Percentiles rank a stretch among this genome's conserved stretches.
These are phyloP conservation scores for Coniochaeta ligniaria DNA, from an alignment of 2,329 filamentous ascomycete species.

Conservation along the genomic window DNA sequence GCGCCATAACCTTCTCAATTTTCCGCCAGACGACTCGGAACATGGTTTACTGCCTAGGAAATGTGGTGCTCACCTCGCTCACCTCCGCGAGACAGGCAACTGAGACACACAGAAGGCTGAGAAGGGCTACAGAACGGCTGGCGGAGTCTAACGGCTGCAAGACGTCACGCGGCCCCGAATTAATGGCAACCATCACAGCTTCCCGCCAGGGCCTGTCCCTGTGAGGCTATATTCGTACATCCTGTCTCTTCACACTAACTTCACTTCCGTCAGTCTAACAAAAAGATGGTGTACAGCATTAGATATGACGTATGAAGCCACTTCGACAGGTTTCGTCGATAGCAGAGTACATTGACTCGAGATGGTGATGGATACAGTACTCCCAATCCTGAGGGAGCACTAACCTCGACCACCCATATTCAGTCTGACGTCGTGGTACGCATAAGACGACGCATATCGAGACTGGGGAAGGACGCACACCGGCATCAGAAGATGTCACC, in stretches of 20 bases:
- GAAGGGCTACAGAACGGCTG: neutral
- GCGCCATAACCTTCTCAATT: neutral
- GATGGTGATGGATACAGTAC: neutral
- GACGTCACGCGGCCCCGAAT: constrained; percentile 10
- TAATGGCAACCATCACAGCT: constrained; percentile 1
- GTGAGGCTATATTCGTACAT: neutral
- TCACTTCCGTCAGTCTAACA: constrained; percentile 4
- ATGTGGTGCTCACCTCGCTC: neutral
- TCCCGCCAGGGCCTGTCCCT: constrained; percentile 3
- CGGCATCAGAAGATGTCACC: neutral
- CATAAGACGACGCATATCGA: neutral
- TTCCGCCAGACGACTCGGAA: neutral
- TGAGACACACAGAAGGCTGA: neutral
- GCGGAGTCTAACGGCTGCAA: constrained; percentile 6
- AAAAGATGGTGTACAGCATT: neutral
- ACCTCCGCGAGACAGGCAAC: neutral
- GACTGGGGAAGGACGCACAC: neutral
- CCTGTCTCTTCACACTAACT: constrained; percentile 1
- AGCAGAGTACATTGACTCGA: neutral
- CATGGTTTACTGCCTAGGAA: neutral
- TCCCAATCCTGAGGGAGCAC: neutral
- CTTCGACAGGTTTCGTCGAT: neutral
- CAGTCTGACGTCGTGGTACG: too few relatives aligned
- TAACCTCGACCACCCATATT: neutral
- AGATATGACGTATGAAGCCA: neutral